Base-by-base conservation (phyloP, 345 rosid species). In the Corchorus olitorius region DNA sequence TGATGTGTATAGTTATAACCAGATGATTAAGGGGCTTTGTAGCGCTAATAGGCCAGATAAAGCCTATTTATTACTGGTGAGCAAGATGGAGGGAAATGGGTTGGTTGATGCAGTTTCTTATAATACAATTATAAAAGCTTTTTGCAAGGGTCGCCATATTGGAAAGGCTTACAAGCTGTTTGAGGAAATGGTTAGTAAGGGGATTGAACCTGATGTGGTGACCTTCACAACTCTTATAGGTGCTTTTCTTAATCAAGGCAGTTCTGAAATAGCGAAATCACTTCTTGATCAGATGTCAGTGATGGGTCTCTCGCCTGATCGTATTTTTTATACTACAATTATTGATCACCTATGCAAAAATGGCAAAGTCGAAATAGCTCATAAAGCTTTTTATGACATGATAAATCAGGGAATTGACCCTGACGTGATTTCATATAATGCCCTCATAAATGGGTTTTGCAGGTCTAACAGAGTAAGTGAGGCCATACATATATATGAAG, bases 1-100 rank as follows among this genome's bases (percentile, higher is more conserved):
- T 61, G 97, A 96, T 82, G 83, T 81, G 39, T 94, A 87, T 84
- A 92, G 97, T 83, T 92, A 93, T 76, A 96, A 93, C 77, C 94
- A 91, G 80, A 78, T 91, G 75, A 87, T 96, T 72, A 93, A 91
- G 87, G 89, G 92, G 62, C 83, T 87, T 73, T 93, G 97, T 84
- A 93, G 87, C 78, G 88, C 84, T 74, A 85, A 78, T 60, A 73
- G 70, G 75, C 77, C 76, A 4, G 92, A 86, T 63, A 87, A 85
- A 80, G 95, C 97, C 34, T 83, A 86, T 84, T 61, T 54, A 46
- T 84, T 90, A 60, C 82, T 96, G 89, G 72, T 81, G 74, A 80
- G 83, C 56, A 88, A 87, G 80, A 88, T 93, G 98, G 87, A 81
- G 84, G 83, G 82, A 37, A 88, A 89, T 78, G 96, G 93, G 41